Evolutionary conservation across 2,329 filamentous ascomycete genomes (phyloP), one percentile per base, ranked within the genome.

Genomic region (Paraphoma sp.): DNA sequence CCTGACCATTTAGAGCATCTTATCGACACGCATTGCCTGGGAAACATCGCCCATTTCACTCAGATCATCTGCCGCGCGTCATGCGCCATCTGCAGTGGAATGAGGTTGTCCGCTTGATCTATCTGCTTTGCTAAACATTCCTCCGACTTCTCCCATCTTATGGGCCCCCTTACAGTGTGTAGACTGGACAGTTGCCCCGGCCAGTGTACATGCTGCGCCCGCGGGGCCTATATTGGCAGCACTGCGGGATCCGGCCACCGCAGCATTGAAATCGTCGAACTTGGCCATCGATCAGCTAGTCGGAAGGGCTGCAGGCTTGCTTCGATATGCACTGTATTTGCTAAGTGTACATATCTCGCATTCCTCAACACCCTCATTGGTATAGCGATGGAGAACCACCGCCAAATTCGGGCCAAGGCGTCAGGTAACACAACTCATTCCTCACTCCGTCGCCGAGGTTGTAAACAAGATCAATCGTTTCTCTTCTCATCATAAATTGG

Each of bases 391-490:
- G 44, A 42, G n/a, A 41, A n/a, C 16, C 10, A 43, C 47, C 47
- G 53, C 56, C 59, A 67, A 65, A 54, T 50, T 57, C 44, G 54
- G 28, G 53, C 57, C 46, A 43, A 54, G 54, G 31, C 45, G 61
- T 64, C 56, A 64, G 64, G 63, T 63, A 56, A 55, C 60, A 57
- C 59, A 50, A 45, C 60, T 48, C 65, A 66, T 71, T 71, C 65
- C 67, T 63, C 18, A 43, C 48, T 52, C 44, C 53, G 49, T 60
- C 51, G 38, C 50, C 50, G 46, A 23, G 31, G 40, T 33, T 44
- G 51, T 69, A 62, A 68, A 72, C 66, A 73, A 71, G 54, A 67
- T 68, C 59, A 69, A 53, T 43, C 51, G 51, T 29, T 49, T 56
- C 48, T 57, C 53, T 51, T 41, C 54, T 53, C 59, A 65, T 60